A percentile compares a stretch with the other conserved stretches of the same genome.
Evolutionary conservation across 805 yeast species (phyloP).

Genomic region (Saccharomycopsis amapae): DNA sequence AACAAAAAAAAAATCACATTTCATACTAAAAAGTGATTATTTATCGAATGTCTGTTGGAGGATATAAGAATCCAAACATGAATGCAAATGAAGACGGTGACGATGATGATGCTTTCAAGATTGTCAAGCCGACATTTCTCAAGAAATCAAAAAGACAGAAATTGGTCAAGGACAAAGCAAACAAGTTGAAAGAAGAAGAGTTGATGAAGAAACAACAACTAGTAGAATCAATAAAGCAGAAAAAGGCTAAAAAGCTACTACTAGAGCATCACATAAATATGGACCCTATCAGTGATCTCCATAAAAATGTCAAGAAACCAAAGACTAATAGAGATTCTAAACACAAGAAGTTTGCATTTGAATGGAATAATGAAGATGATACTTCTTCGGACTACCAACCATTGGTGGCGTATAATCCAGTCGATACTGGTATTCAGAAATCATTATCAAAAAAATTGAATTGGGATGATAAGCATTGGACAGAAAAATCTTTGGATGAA

Average conservation of each 20-base stretch:
- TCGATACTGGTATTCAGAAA: constrained; percentile 18
- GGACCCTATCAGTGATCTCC: too few species aligned
- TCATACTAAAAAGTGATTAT: too few species aligned
- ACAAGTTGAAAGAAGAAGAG: constrained; percentile 1
- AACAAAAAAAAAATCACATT: too few species aligned
- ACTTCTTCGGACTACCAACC: constrained; percentile 44
- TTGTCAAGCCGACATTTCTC: constrained; percentile 16
- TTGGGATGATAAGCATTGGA: constrained; percentile 45
- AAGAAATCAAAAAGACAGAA: constrained; percentile 19
- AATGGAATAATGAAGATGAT: constrained; percentile 66
- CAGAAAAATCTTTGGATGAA: constrained; percentile 48
- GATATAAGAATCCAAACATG: too few species aligned
- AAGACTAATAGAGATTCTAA: constrained; percentile 12
- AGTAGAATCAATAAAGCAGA: constrained; percentile 13
- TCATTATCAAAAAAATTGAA: constrained; percentile 17
- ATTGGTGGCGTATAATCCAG: constrained; percentile 20
- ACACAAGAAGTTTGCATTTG: constrained; percentile 47
- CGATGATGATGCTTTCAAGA: constrained; percentile 8
- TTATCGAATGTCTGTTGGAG: too few species aligned
- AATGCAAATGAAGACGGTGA: too few species aligned
- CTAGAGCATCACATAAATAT: neutral
- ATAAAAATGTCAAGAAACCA: neutral
- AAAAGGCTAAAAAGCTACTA: constrained; percentile 4
- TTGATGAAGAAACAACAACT: constrained; percentile 10
- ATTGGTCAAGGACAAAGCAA: constrained; percentile 9